Evolutionary conservation across 495 filamentous ascomycete genomes (phyloP), one percentile per base, ranked within the genome.

Genomic region (Hyaloscypha bicolor): DNA sequence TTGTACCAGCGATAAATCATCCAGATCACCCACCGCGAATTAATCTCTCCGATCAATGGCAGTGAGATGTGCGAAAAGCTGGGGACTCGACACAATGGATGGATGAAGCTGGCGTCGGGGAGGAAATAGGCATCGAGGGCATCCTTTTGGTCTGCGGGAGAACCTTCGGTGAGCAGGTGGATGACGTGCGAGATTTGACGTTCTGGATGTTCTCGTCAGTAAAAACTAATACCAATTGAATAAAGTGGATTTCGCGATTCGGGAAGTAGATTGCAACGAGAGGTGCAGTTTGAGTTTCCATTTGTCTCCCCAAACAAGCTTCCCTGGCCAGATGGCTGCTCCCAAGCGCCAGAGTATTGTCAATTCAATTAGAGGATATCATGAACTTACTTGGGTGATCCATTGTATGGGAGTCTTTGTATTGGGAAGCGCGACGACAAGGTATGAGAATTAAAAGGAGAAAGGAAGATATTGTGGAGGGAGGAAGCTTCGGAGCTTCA

Each of bases 1-100:
- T 92, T 92, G 76, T 96, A 95, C 91, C 92, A 96, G 67, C 89
- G 90, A 70, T 89, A 94, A 45, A 96, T 89, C 64, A 83, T 83
- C 65, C 80, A 79, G 32, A 96, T 81, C 22, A 89, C 73, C 73
- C 79, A 82, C 52, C 91, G 82, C 14, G 90, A 89, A 63, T 79
- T 77, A 37, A 85, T 45, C 0, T 76, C 78, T 33, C 82, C 83
- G 12, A 80, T 67, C 63, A 83, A 80, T 3, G 80, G 81, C 19
- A 83, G 52, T 2, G 67, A 57, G 51, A 70, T 42, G 25, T 80
- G 66, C 9, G 74, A 76, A 74, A 87, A 88, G 67, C 82, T 84
- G 42, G 86, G 85, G 2, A 93, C 88, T 25, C 87, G 87, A 73
- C 91, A 94, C 76, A 96, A 90, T 0, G 93, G 93, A 73, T 97